Conservation (phyloP, 306 rosid genomes). For the Ormosia emarginata region DNA sequence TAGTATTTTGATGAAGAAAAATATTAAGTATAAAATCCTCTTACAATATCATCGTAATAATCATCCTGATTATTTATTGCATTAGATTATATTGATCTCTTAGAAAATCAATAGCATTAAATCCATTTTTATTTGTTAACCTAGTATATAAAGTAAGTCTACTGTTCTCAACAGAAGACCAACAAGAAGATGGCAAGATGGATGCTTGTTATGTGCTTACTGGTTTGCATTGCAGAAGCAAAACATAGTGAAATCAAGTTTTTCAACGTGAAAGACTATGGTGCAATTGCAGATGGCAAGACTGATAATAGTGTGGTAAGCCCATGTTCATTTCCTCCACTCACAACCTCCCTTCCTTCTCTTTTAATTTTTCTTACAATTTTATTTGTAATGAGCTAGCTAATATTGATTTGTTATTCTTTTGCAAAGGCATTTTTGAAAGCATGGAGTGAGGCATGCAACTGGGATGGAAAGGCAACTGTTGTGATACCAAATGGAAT, state of each 20-base stretch:
- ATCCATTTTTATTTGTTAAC: background rate
- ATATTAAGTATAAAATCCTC: no score
- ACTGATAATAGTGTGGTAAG: conserved; percentile 34
- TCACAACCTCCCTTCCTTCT: background rate
- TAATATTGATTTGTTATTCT: background rate
- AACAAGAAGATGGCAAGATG: background rate
- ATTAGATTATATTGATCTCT: no score
- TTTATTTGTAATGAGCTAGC: background rate
- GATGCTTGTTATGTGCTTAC: background rate
- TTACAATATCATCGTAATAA: no score
- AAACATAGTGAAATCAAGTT: background rate
- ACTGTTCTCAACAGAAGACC: background rate
- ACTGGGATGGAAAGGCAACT: conserved; percentile 19
- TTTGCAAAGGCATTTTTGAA: conserved; percentile 38
- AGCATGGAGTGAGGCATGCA: conserved; percentile 50
- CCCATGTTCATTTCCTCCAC: background rate
- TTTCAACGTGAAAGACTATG: conserved; percentile 33
- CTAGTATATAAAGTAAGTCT: no score
- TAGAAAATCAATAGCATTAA: background rate
- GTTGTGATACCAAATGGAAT: conserved; percentile 41
- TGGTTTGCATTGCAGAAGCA: conserved; percentile 5
- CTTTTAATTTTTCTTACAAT: no score
- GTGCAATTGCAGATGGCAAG: conserved; percentile 27
- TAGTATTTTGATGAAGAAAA: no score
- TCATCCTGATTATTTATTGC: no score